Percentiles rank a stretch among this genome's conserved stretches.
phyloP scores from a whole-genome alignment of 305 asterid species.

The Nicotiana rustica region DNA sequence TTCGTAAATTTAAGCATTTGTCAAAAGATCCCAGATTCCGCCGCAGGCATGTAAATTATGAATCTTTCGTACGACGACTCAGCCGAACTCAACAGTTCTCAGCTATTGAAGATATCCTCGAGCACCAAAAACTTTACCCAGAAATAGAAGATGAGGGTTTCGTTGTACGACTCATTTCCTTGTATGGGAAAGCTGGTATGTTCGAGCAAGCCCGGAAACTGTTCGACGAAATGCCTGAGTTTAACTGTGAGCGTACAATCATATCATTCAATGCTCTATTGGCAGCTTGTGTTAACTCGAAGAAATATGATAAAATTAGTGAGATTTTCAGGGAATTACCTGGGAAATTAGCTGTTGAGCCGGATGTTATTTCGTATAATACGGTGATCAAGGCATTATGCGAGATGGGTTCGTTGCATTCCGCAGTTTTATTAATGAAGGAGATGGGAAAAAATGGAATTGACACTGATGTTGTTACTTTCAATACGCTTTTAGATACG shows the following conservation, averaged over 20 bases:
- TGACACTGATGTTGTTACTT: slow-evolving; percentile 43
- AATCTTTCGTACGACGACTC: slow-evolving; percentile 46
- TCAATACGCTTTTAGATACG: slow-evolving; percentile 42
- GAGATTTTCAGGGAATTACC: slow-evolving; percentile 56
- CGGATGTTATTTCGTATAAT: slow-evolving; percentile 52
- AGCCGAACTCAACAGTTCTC: slow-evolving; percentile 37
- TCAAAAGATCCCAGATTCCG: slow-evolving; percentile 46
- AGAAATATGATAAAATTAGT: slow-evolving; percentile 37
- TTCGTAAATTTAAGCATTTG: slow-evolving; percentile 46
- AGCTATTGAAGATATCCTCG: slow-evolving; percentile 49
- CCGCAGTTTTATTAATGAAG: slow-evolving; percentile 46
- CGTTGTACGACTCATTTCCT: slow-evolving; percentile 45
- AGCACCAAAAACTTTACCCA: slow-evolving; percentile 54
- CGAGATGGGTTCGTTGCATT: slow-evolving; percentile 45
- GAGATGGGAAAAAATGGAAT: slow-evolving; percentile 49
- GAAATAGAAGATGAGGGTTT: slow-evolving; percentile 51
- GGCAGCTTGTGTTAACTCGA: slow-evolving; percentile 48
- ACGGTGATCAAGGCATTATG: slow-evolving; percentile 49
- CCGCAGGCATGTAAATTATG: slow-evolving; percentile 7
- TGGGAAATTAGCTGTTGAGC: slow-evolving; percentile 46
- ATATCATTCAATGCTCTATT: slow-evolving; percentile 59
- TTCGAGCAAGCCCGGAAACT: slow-evolving; percentile 49
- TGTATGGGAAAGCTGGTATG: slow-evolving; percentile 56
- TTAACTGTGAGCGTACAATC: slow-evolving; percentile 53
- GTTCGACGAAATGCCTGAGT: slow-evolving; percentile 69